Percentiles rank a stretch among this genome's conserved stretches.
These are phyloP conservation scores for Acer campestre DNA, from an alignment of 345 rosid genomes.

Conservation along the genomic window DNA sequence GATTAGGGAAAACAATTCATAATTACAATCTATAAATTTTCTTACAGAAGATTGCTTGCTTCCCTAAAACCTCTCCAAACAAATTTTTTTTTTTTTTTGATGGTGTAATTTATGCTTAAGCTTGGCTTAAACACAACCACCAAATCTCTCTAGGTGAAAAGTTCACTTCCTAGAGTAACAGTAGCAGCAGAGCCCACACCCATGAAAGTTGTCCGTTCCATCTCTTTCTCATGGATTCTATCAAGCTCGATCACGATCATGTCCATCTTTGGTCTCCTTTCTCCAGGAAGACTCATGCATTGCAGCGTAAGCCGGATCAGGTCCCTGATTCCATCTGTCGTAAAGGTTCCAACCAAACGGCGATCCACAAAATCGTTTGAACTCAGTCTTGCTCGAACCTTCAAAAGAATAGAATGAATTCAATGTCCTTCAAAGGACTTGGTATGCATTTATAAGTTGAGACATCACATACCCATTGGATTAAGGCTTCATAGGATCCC, in stretches of 20 bases:
- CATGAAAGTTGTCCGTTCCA: conserved; percentile 54
- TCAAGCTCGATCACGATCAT: conserved; percentile 53
- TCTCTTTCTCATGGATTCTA: conserved; percentile 50
- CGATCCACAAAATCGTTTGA: conserved; percentile 52
- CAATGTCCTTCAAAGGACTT: not conserved
- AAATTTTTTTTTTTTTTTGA: conserved; percentile 4
- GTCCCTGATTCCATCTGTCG: conserved; percentile 47
- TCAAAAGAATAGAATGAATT: conserved; percentile 5
- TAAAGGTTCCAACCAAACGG: conserved; percentile 53
- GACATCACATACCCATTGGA: conserved; percentile 45
- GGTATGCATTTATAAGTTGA: not conserved
- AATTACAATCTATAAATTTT: conserved; percentile 14
- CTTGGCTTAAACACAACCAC: conserved; percentile 16
- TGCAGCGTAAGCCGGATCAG: conserved; percentile 42
- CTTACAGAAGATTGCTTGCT: conserved; percentile 11
- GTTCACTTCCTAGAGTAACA: conserved; percentile 65
- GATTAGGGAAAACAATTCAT: conserved; percentile 20
- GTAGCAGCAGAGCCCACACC: conserved; percentile 54
- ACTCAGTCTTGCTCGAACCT: conserved; percentile 45
- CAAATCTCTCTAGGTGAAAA: conserved; percentile 36
- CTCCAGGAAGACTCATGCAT: conserved; percentile 50
- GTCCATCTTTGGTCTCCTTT: conserved; percentile 48
- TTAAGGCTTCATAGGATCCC: conserved; percentile 44
- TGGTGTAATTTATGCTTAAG: conserved; percentile 17
- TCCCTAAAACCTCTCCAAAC: not conserved